phyloP scores from a whole-genome alignment of 352 stramenopile species.

The Blastocystis sp. region DNA sequence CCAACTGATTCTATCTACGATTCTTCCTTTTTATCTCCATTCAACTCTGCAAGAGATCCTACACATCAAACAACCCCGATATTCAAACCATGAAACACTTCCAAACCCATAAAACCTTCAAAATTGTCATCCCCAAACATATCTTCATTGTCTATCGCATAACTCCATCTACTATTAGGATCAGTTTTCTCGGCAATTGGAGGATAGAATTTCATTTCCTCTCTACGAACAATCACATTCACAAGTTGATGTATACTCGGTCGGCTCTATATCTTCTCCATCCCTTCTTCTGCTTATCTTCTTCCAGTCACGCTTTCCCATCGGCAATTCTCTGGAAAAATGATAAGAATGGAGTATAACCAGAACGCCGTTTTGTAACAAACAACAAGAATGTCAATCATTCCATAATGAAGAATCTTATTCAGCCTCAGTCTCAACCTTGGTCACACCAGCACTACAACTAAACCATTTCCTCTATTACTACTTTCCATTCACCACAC shows the following conservation, averaged over 20 bases:
- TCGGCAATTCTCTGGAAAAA: neutral
- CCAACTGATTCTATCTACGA: neutral
- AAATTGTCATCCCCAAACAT: slow-evolving; percentile 42
- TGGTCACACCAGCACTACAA: slow-evolving; percentile 30
- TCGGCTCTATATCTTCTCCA: slow-evolving; percentile 20
- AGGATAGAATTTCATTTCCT: slow-evolving; percentile 53
- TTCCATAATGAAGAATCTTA: neutral
- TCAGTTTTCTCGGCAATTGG: neutral
- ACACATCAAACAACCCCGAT: neutral
- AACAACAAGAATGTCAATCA: slow-evolving; percentile 58
- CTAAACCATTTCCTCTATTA: slow-evolving; percentile 76
- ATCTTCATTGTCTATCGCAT: slow-evolving; percentile 40
- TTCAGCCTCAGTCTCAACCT: slow-evolving; percentile 61
- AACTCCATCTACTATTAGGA: neutral
- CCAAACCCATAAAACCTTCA: slow-evolving; percentile 62
- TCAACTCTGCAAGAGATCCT: slow-evolving; percentile 54
- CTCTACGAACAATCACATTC: slow-evolving; percentile 4
- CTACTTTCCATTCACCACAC: slow-evolving; percentile 87
- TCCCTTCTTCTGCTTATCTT: neutral
- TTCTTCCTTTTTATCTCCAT: slow-evolving; percentile 24
- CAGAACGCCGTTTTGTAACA: neutral
- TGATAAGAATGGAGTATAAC: neutral
- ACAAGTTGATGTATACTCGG: neutral
- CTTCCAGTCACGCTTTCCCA: slow-evolving; percentile 36
- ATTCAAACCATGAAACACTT: slow-evolving; percentile 52